These are phyloP conservation scores for Nakazawaea wickerhamii DNA, from an alignment of 805 yeast genomes.

Conservation along the genomic window DNA sequence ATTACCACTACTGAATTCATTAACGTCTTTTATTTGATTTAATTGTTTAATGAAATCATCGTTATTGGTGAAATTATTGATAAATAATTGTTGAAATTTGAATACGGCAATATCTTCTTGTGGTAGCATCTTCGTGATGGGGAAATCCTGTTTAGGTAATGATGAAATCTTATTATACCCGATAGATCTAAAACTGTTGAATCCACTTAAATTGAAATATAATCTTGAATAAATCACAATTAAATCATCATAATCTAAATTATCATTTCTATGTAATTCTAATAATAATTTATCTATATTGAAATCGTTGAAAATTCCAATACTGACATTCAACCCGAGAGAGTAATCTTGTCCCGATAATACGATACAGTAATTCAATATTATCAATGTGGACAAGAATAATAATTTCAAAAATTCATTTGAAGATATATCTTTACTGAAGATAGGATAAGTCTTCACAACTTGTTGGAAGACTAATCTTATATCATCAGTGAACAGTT, in stretches of 20 bases:
- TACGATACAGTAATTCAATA: slow-evolving; percentile 51
- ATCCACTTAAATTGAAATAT: slow-evolving; percentile 39
- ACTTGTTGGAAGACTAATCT: slow-evolving; percentile 31
- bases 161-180: slow-evolving; percentile 26
- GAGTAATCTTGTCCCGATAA: slow-evolving; percentile 58
- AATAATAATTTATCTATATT: slow-evolving; percentile 38
- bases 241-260: slow-evolving; percentile 10
- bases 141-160: slow-evolving; percentile 16
- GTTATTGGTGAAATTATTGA: neutral
- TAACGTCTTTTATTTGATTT: neutral
- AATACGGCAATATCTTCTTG: slow-evolving; percentile 7
- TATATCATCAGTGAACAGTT: slow-evolving; percentile 27
- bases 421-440: slow-evolving; percentile 22
- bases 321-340: slow-evolving; percentile 48
- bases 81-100: slow-evolving; percentile 15
- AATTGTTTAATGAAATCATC: slow-evolving; percentile 5
- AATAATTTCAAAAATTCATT: slow-evolving; percentile 25
- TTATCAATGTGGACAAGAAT: slow-evolving; percentile 32
- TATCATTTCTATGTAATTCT: slow-evolving; percentile 16
- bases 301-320: slow-evolving; percentile 54
- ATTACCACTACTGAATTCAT: neutral
- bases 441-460: slow-evolving; percentile 30
- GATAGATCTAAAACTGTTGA: slow-evolving; percentile 49
- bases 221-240: slow-evolving; percentile 28
- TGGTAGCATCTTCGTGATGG: slow-evolving; percentile 15